Percentiles rank a stretch among this genome's conserved stretches.
Conservation (phyloP, 2,329 filamentous ascomycete genomes). For the Sporothrix pallida region DNA sequence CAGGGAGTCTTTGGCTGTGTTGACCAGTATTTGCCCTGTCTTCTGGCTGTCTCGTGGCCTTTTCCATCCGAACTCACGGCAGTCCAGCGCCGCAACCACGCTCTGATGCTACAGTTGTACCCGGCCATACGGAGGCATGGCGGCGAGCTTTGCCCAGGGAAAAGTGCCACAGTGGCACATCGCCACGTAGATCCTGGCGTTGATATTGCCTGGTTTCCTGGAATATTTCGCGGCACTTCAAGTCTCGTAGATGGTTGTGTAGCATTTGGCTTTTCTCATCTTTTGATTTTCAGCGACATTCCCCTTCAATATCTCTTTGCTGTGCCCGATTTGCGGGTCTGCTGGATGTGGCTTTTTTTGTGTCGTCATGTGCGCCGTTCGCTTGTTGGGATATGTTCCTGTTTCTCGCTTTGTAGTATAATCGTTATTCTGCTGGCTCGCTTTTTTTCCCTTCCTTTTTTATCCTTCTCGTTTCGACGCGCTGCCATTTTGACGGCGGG, state of each 20-base stretch:
- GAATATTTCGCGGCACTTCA: neutral
- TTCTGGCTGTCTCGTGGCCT: neutral
- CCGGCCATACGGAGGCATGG: slow-evolving; percentile 14
- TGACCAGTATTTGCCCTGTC: neutral
- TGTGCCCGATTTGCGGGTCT: neutral
- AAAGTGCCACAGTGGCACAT: neutral
- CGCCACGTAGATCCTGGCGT: neutral
- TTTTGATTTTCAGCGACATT: too few species aligned
- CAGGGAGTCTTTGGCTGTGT: neutral
- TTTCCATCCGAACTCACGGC: slow-evolving; percentile 11
- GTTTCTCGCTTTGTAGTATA: neutral
- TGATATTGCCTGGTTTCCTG: neutral
- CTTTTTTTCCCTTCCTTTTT: neutral
- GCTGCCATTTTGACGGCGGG: neutral
- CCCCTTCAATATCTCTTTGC: neutral
- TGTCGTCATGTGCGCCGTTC: neutral
- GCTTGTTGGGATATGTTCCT: neutral
- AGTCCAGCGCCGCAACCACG: neutral
- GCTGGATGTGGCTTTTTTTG: neutral
- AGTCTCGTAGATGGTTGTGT: neutral
- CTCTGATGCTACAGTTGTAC: slow-evolving; percentile 9
- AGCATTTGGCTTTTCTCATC: neutral
- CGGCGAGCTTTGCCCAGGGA: neutral
- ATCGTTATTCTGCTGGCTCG: neutral
- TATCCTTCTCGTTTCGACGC: neutral